Base-by-base conservation (phyloP, 2,329 filamentous ascomycete genomes). In the Drechmeria coniospora region DNA sequence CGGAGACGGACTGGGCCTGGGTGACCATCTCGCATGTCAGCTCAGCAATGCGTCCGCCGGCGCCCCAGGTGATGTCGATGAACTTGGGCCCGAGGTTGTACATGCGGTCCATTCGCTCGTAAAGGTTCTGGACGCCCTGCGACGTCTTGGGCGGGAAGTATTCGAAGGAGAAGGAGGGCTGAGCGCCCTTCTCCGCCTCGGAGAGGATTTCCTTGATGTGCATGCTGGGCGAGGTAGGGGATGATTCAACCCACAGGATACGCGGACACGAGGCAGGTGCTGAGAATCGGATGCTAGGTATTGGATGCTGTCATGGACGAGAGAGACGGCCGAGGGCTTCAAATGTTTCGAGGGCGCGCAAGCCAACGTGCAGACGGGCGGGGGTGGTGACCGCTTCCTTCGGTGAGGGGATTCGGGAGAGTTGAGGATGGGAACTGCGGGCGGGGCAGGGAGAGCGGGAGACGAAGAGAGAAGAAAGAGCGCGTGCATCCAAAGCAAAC, bases 51-150 rank as follows among this genome's bases (percentile, higher is more conserved):
- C 80, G 76, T 26, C 90, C 90, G 41, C 90, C 90, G 28, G 90
- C 90, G 37, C 92, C 92, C 90, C 90, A 98, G 36, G 90, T 98
- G 47, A 98, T 79, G 56, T 98, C 90, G 52, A 98, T 84, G 62
- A 98, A 98, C 47, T 86, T 79, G 37, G 87, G 90, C 2, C 84
- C 90, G 37, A 92, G 72, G 46, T 78, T 73, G 56, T 93, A 84
- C 90, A 98, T 98, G 57, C 86, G 84, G 58, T 98, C 90, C 81
- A 98, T 95, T 43, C 90, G 82, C 45, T 98, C 90, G 65, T 98
- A 98, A 32, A 98, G 75, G 54, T 98, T 98, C 61, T 98, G 90
- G 9, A 98, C 87, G 66, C 90, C 90, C 59, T 90, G 82, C 8
- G 82, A 79, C 6, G 90, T 98, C 63, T 98, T 98, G 21, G 90